Percentiles rank a stretch among this genome's conserved stretches.
Conservation (phyloP, 2,329 filamentous ascomycete genomes). For the Claviceps sp. region DNA sequence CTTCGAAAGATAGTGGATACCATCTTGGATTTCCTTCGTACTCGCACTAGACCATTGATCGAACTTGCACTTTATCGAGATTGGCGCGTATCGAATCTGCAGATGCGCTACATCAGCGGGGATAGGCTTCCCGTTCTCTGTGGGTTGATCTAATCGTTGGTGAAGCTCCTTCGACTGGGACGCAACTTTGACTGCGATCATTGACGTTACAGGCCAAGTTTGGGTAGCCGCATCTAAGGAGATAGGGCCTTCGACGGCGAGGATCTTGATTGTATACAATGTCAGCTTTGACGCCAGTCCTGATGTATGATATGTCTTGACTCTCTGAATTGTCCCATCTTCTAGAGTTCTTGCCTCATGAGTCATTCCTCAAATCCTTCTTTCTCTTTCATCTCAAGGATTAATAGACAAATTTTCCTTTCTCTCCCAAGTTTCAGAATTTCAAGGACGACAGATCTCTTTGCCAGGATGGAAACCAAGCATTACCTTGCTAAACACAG, state of each 20-base stretch:
- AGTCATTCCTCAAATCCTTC: no score
- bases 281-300: not conserved
- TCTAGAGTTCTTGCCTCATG: no score
- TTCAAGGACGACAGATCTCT: not conserved
- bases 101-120: not conserved
- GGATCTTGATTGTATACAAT: not conserved
- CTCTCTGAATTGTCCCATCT: no score
- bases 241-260: not conserved
- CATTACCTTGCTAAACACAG: not conserved
- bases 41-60: not conserved
- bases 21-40: not conserved
- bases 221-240: not conserved
- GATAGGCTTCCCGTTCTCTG: no score
- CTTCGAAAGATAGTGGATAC: not conserved
- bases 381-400: no score
- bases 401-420: no score
- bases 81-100: not conserved
- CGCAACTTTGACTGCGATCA: not conserved
- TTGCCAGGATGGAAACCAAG: not conserved
- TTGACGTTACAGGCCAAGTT: not conserved
- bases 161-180: no score
- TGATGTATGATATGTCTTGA: not conserved
- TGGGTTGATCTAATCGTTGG: no score
- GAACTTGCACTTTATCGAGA: no score
- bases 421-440: no score